phyloP scores from a whole-genome alignment of 1,139 yeast species.

The Casaregolazyma lundiana region DNA sequence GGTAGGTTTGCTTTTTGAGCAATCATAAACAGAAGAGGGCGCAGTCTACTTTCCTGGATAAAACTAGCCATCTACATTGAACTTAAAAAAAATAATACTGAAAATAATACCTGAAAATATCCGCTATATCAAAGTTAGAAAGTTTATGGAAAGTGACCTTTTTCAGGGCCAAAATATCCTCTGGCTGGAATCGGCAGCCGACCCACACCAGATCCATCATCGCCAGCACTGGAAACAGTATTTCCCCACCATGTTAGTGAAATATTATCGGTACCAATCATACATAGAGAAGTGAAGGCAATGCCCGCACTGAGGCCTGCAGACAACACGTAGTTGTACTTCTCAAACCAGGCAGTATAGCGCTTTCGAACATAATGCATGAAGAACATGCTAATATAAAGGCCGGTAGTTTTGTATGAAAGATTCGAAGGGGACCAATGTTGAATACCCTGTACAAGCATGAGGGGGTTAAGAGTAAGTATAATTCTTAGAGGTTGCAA shows the following conservation, averaged over 20 bases:
- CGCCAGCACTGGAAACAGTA: constrained; percentile 39
- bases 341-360: constrained; percentile 43
- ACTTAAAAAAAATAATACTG: too few species aligned
- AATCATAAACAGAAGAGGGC: too few species aligned
- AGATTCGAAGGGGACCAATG: constrained; percentile 47
- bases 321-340: constrained; percentile 48
- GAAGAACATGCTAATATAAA: constrained; percentile 47
- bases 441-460: constrained; percentile 44
- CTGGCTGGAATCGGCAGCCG: constrained; percentile 35
- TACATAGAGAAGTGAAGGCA: constrained; percentile 36
- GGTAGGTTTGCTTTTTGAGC: too few species aligned
- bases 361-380: constrained; percentile 49
- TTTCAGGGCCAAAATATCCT: constrained; percentile 46
- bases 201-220: constrained; percentile 45
- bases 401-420: constrained; percentile 45
- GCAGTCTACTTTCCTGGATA: too few species aligned
- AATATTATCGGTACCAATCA: constrained; percentile 44
- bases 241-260: constrained; percentile 59
- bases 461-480: constrained; percentile 41
- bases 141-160: constrained; percentile 14
- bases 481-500: constrained; percentile 40
- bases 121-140: too few species aligned
- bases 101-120: too few species aligned
- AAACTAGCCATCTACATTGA: too few species aligned
- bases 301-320: constrained; percentile 57